These are phyloP conservation scores for Solanum appendiculatum DNA, from an alignment of 257 asterid species.

Conservation along the genomic window DNA sequence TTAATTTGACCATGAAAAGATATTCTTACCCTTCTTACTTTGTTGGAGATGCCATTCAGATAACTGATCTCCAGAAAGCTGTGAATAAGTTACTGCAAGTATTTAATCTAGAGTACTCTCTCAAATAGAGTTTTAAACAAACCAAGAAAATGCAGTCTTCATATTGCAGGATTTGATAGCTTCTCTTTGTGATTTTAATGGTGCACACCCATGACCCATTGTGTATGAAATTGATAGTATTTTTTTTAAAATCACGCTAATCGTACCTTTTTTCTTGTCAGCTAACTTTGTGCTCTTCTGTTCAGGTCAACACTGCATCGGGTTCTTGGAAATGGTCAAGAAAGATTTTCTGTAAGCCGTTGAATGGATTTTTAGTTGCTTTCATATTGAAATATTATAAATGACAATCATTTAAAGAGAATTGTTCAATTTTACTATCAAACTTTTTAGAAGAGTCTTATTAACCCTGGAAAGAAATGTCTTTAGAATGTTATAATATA, in stretches of 20 bases:
- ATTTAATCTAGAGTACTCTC: neutral
- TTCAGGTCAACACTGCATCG: slow-evolving; percentile 89
- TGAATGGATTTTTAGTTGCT: slow-evolving; percentile 1
- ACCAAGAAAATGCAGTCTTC: neutral
- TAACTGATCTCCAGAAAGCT: neutral
- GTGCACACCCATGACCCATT: neutral
- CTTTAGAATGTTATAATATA: neutral
- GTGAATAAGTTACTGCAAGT: neutral
- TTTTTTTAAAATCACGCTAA: neutral
- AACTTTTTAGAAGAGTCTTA: neutral
- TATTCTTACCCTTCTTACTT: neutral
- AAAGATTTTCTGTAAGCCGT: slow-evolving; percentile 78
- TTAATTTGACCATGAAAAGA: neutral
- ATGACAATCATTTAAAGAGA: neutral
- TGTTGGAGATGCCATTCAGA: neutral
- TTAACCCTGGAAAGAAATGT: neutral
- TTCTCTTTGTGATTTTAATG: neutral
- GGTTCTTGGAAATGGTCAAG: slow-evolving; percentile 66
- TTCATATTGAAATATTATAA: neutral
- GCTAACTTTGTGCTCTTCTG: neutral
- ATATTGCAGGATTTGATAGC: neutral
- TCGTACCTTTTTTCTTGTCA: neutral
- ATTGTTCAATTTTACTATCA: neutral
- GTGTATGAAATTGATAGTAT: neutral
- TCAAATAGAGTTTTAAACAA: neutral